Percentiles rank a stretch among this genome's conserved stretches.
Evolutionary conservation across 768 basidiomycete genomes (phyloP).

Genomic region (Tylopilus rubrobrunneus): DNA sequence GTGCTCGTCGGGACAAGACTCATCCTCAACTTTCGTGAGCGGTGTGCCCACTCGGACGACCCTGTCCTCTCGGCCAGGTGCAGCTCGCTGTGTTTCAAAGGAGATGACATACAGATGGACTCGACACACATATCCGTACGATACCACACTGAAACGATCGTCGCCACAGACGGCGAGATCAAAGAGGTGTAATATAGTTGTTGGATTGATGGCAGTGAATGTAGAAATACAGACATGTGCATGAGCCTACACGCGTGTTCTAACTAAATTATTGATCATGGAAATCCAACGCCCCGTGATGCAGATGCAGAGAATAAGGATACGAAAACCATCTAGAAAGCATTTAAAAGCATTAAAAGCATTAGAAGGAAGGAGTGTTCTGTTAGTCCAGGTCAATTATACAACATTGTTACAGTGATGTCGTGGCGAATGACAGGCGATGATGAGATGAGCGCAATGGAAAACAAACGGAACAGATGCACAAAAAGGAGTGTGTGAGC

Average conservation of each 20-base stretch:
- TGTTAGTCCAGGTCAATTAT: constrained; percentile 4
- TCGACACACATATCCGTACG: constrained; percentile 4
- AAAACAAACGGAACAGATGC: not conserved
- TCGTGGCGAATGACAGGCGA: not conserved
- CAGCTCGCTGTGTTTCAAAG: constrained; percentile 17
- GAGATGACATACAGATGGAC: constrained; percentile 3
- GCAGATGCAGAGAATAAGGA: constrained; percentile 9
- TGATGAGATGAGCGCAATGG: not conserved
- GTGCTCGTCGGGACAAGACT: constrained; percentile 29
- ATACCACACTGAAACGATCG: constrained; percentile 18
- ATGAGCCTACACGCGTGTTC: not conserved
- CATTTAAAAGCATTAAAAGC: not conserved
- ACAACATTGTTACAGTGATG: constrained; percentile 12
- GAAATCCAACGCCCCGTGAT: constrained; percentile 4
- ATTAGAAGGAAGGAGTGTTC: constrained; percentile 8
- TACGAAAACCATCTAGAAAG: constrained; percentile 4
- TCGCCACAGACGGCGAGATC: constrained; percentile 7
- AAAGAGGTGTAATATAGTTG: not conserved
- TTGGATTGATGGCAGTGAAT: constrained; percentile 1
- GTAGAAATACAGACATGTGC: constrained; percentile 17
- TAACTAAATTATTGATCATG: not conserved
- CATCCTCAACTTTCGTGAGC: constrained; percentile 31
- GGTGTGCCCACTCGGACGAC: constrained; percentile 19
- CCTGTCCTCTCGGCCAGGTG: constrained; percentile 1
- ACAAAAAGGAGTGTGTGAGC: constrained; percentile 16